Evolutionary conservation across 2,329 filamentous ascomycete species (phyloP).

Genomic region (Sporothrix pseudoabietina): DNA sequence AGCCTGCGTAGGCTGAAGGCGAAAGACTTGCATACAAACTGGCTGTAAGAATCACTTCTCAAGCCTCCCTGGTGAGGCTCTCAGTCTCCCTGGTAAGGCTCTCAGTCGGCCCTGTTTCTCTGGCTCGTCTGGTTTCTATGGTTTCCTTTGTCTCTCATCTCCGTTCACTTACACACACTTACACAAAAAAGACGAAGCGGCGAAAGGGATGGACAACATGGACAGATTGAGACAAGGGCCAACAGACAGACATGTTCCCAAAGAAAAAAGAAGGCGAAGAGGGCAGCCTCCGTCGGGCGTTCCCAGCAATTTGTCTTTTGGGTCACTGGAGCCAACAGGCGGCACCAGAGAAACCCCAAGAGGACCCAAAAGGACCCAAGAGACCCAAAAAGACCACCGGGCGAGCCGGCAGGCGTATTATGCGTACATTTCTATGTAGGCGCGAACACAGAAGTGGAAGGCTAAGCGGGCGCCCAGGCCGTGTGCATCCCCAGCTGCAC

Average conservation of each 20-base stretch:
- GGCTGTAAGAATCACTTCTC: not conserved
- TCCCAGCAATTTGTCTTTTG: not conserved
- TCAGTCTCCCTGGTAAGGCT: too few species aligned
- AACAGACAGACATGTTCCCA: not conserved
- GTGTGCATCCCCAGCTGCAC: not conserved
- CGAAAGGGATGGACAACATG: not conserved
- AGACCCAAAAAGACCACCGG: not conserved
- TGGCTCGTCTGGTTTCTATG: too few species aligned
- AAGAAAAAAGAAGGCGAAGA: not conserved
- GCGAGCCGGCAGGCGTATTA: not conserved
- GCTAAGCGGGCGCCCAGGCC: too few species aligned
- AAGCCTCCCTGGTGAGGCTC: too few species aligned
- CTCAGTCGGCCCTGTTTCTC: not conserved
- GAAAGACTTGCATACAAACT: not conserved
- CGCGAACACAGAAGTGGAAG: not conserved
- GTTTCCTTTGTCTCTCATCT: not conserved
- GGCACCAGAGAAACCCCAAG: not conserved
- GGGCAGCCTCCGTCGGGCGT: not conserved
- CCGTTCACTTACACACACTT: too few species aligned
- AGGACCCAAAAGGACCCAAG: not conserved
- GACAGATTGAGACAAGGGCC: not conserved
- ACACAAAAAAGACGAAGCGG: not conserved
- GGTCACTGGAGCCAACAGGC: not conserved
- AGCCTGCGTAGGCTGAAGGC: conserved; percentile 2
- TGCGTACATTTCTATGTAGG: not conserved